These are phyloP conservation scores for Trichoderma gracile DNA, from an alignment of 2,329 filamentous ascomycete species.

Conservation along the genomic window DNA sequence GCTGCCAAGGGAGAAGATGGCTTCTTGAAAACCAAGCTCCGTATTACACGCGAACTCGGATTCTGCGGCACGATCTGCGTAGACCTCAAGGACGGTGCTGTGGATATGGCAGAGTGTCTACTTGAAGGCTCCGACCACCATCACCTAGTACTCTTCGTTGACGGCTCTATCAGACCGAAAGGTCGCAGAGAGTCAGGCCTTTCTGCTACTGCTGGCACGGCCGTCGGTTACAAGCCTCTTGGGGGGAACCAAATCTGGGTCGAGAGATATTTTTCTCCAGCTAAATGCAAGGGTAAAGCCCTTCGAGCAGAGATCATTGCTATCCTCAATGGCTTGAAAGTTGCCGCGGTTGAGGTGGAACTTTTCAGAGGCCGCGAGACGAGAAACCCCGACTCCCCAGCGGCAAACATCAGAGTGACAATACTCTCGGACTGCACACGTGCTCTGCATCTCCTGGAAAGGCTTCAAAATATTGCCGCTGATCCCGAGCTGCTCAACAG, in stretches of 20 bases:
- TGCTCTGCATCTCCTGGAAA: neutral
- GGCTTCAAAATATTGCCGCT: neutral
- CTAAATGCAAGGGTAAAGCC: neutral
- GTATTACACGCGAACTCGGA: neutral
- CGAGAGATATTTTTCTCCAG: neutral
- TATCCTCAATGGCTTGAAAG: neutral
- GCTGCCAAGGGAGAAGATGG: rapidly evolving
- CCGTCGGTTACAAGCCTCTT: neutral
- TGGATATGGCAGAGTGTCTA: neutral
- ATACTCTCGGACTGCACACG: neutral
- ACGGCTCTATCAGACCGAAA: neutral
- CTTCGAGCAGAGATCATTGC: neutral
- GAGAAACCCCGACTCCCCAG: neutral
- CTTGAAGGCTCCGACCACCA: neutral
- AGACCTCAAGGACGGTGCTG: neutral
- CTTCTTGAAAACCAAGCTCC: too few relatives aligned
- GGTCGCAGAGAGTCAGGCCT: too few relatives aligned
- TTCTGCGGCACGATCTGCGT: neutral
- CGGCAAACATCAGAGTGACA: neutral
- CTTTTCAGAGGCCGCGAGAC: too few relatives aligned
- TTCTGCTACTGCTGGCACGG: neutral
- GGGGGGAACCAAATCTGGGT: neutral
- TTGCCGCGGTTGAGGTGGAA: neutral
- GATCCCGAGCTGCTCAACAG: neutral
- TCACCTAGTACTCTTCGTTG: neutral